Evolutionary conservation across 768 basidiomycete species (phyloP), one percentile per base, ranked within the genome.

Genomic region (Psilocybe tampanensis): DNA sequence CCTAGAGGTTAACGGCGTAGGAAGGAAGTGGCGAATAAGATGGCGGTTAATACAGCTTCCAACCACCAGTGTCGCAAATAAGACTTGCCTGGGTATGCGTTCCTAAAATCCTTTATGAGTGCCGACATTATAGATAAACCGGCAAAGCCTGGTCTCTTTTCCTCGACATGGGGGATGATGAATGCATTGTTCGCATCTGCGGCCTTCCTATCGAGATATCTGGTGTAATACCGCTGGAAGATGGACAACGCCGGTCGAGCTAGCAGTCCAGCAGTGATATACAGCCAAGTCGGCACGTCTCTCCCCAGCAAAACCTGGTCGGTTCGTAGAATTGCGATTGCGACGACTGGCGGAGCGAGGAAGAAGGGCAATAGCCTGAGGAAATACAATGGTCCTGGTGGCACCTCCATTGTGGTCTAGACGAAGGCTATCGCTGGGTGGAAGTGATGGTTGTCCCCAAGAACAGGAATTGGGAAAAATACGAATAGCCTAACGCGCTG

Each of bases 81-180:
- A n/a, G n/a, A 44, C 56, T 45, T 68, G 82, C 84, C 71, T 83
- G 86, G 57, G 86, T 57, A 61, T 13, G 52, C 60, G 4, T 18
- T 50, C 44, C 57, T 54, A 24, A 61, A 41, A 33, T 60, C 55
- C 8, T 60, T 24, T 18, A 59, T 39, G 17, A 60, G 17, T 6
- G 41, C 21, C 22, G 34, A 43, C 36, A 60, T 63, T 3, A 60
- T 17, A 1, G 59, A 59, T 15, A 63, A 43, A 23, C 58, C 61
- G 3, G 44, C 61, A 44, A 63, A 56, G 21, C 34, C 44, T 12
- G 57, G 60, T 8, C 57, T 41, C 29, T 55, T 55, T 44, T 62
- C 60, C 29, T 58, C 43, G 1, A 63, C 56, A 39, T 59, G 55
- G 36, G 58, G 59, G 12, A 59, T 50, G 11, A 59, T 47, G 19